Conservation (phyloP, 345 rosid species). For the Ceriops tagal region DNA sequence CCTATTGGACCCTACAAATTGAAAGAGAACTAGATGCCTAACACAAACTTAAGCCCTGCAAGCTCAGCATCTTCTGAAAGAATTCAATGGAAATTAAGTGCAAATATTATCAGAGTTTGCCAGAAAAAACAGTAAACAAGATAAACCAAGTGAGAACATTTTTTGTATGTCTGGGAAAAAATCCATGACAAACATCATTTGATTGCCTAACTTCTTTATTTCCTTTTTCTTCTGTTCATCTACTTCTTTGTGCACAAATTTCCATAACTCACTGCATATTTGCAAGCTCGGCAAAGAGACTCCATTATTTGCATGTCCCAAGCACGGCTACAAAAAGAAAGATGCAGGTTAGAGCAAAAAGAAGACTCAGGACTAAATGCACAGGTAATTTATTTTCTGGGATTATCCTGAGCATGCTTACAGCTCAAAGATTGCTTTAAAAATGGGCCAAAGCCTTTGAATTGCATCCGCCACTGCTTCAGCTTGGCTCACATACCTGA, state of each 20-base stretch:
- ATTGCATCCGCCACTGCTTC: conserved; percentile 95
- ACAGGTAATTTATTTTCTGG: neutral
- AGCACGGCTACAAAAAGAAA: conserved; percentile 72
- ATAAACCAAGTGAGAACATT: neutral
- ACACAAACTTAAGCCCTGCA: neutral
- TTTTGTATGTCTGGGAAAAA: conserved; percentile 1
- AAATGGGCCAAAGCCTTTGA: conserved; percentile 88
- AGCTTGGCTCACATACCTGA: conserved; percentile 90
- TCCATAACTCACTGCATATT: conserved; percentile 86
- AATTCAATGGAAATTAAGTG: neutral
- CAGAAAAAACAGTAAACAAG: neutral
- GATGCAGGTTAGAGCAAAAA: conserved; percentile 20
- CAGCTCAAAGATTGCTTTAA: conserved; percentile 87
- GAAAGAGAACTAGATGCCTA: neutral
- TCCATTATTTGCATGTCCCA: conserved; percentile 99
- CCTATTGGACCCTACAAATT: neutral
- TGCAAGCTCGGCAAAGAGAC: conserved; percentile 98
- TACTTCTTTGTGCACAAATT: conserved; percentile 9
- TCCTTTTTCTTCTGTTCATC: conserved; percentile 6
- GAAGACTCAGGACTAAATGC: conserved; percentile 12
- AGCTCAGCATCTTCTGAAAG: neutral
- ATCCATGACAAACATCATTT: neutral
- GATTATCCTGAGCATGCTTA: conserved; percentile 38
- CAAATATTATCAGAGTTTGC: neutral
- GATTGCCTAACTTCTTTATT: neutral